Percentiles rank a stretch among this genome's conserved stretches.
phyloP scores from a whole-genome alignment of 805 yeast genomes.

The Candida pseudofarinosa region DNA sequence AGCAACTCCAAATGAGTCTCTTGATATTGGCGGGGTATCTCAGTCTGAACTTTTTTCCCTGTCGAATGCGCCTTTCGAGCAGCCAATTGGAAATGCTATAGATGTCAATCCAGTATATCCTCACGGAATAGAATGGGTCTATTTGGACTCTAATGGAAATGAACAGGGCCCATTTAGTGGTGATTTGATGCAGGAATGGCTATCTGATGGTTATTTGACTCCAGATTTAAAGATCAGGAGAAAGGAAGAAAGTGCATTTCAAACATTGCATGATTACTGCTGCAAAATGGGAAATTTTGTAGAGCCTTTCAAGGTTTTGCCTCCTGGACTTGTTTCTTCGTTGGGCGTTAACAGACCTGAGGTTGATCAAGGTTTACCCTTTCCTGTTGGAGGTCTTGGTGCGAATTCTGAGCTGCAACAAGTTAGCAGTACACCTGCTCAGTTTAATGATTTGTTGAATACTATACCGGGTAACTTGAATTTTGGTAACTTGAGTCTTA shows the following conservation, averaged over 20 bases:
- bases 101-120: slow-evolving; percentile 23
- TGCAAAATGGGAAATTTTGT: slow-evolving; percentile 42
- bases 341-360: background rate
- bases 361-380: background rate
- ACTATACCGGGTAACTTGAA: slow-evolving; percentile 21
- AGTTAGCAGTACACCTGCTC: slow-evolving; percentile 13
- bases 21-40: slow-evolving; percentile 4
- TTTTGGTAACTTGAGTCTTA: slow-evolving; percentile 22
- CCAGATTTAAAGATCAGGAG: slow-evolving; percentile 56
- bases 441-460: slow-evolving; percentile 26
- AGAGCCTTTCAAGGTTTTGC: slow-evolving; percentile 62
- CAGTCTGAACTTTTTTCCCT: slow-evolving; percentile 7
- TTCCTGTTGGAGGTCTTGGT: background rate
- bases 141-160: slow-evolving; percentile 63
- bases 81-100: slow-evolving; percentile 3
- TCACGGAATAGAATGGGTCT: slow-evolving; percentile 58
- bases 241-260: slow-evolving; percentile 48
- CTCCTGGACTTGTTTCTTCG: slow-evolving; percentile 28
- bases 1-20: slow-evolving; percentile 2
- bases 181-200: slow-evolving; percentile 75
- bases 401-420: slow-evolving; percentile 2
- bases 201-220: slow-evolving; percentile 52
- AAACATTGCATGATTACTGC: slow-evolving; percentile 52
- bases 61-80: slow-evolving; percentile 1
- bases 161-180: slow-evolving; percentile 85